Evolutionary conservation across 2,329 filamentous ascomycete species (phyloP), one percentile per base, ranked within the genome.

Genomic region (Chlorencoelia australis): DNA sequence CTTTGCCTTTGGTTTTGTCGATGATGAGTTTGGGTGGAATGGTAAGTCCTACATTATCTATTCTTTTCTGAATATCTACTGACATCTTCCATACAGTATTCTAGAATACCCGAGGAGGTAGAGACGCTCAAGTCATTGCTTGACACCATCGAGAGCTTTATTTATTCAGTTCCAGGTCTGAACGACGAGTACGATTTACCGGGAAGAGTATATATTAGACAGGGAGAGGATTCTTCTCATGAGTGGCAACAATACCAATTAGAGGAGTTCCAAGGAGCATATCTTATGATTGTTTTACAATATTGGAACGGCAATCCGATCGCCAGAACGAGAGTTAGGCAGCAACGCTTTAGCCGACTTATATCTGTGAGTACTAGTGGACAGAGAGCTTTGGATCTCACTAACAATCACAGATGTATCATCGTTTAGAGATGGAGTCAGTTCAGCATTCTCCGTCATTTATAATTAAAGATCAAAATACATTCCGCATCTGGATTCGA

Each of bases 231-330:
- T 7, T 26, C 46, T 16, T 44, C 50, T 6, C 39, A 40, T n/a
- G 46, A 52, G 35, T 55, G 51, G 52, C 51, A 50, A 31, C 52
- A 53, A 30, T 52, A 50, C 20, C 50, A 53, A 25, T 20, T 56
- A 4, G 49, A 55, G 30, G 53, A 57, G 29, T 32, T 57, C 15
- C 54, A 57, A 35, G 53, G 53, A 9, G 52, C 49, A 1, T 54
- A 56, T 44, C 46, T 57, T 7, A 49, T 52, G 41, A 44, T 54
- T 37, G 46, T 56, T 16, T 25, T 54, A 14, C 54, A 57, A 39
- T 54, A 50, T 20, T 57, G 53, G 54, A 47, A 46, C 18, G 54
- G 53, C 9, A 55, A 47, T 24, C 29, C 43, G 5, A 41, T 42
- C 8, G 54, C 54, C 9, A 47, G 46, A 21, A 46, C 45, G 10